Evolutionary conservation across 1,284 basidiomycete genomes (phyloP), one percentile per base, ranked within the genome.

Genomic region (Sporisorium sorghi): DNA sequence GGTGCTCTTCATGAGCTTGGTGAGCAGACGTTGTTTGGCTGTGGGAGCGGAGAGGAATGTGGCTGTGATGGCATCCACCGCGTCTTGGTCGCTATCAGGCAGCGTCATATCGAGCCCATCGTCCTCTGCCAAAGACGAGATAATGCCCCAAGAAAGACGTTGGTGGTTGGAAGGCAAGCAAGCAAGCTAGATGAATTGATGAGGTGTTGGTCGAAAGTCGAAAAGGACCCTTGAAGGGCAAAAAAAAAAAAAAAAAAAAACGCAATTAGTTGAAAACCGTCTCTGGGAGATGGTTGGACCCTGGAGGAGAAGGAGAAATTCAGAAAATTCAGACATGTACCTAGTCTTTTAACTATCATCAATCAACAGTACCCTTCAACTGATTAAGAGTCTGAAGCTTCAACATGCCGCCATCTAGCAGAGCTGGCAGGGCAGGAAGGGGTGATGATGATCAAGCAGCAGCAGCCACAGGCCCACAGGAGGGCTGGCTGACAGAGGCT

Each of bases 1-100:
- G 35, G 71, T 65, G 55, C 77, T 75, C 30, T 61, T 60, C 60
- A 80, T 68, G 62, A 76, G 49, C 40, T 64, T 53, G 17, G 77
- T 71, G 9, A 81, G 69, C 10, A 83, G 51, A 7, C 69, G 62
- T 50, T 79, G 66, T 64, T 84, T 84, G 8, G 79, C 80, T 8
- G 82, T 78, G 2, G 81, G 79, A 12, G 61, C 57, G 1, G 57
- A 55, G 28, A 84, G 73, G 43, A 77, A 82, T 6, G 59, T 43
- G 17, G 58, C 28, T 5, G 78, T 73, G 58, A 83, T 73, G 47
- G 58, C 58, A 26, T 58, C 47, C n/a, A 65, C 47, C 26, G 62
- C 68, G 26, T 63, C 57, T 40, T 59, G 28, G 0, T 70, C 61
- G 30, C 19, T 54, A 21, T 19, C 30, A 2, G 17, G 17, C 32